phyloP scores from a whole-genome alignment of 139 green algal genomes.

The Coelastrella sp. region DNA sequence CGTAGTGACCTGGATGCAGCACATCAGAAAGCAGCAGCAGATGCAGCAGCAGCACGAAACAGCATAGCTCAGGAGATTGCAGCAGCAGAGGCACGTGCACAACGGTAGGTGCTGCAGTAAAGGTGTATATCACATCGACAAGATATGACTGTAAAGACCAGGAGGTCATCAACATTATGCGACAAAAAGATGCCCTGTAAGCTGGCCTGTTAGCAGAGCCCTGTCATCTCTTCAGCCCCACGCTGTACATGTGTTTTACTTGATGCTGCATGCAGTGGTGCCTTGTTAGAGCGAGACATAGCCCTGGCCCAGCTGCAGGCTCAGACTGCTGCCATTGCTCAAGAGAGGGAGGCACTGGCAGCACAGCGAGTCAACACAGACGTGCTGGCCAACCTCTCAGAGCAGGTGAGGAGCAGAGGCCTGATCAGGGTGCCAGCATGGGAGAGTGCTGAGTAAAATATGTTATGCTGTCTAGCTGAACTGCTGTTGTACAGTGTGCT shows the following conservation, averaged over 20 bases:
- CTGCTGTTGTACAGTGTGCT: no score
- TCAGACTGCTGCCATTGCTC: slow-evolving; percentile 25
- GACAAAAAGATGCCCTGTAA: no score
- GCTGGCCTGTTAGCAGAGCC: no score
- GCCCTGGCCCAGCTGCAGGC: slow-evolving; percentile 29
- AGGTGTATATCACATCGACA: no score
- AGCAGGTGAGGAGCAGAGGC: slow-evolving; percentile 39
- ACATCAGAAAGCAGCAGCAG: slow-evolving; percentile 10
- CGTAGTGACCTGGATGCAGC: slow-evolving; percentile 9
- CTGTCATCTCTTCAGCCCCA: no score
- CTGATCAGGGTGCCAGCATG: no score
- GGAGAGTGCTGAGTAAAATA: no score
- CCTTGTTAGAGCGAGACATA: slow-evolving; percentile 16
- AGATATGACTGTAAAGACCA: no score
- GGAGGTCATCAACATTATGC: no score
- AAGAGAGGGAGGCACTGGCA: slow-evolving; percentile 29
- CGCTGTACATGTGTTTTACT: no score
- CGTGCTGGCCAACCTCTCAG: slow-evolving; percentile 28
- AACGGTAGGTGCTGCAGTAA: no score
- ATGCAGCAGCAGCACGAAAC: neutral
- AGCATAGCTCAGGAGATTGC: slow-evolving; percentile 19
- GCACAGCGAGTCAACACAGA: slow-evolving; percentile 26
- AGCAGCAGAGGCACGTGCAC: slow-evolving; percentile 19
- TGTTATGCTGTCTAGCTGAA: no score
- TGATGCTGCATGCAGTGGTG: slow-evolving; percentile 16